Evolutionary conservation across 2,329 filamentous ascomycete species (phyloP).

Genomic region (Penicillium sp.): DNA sequence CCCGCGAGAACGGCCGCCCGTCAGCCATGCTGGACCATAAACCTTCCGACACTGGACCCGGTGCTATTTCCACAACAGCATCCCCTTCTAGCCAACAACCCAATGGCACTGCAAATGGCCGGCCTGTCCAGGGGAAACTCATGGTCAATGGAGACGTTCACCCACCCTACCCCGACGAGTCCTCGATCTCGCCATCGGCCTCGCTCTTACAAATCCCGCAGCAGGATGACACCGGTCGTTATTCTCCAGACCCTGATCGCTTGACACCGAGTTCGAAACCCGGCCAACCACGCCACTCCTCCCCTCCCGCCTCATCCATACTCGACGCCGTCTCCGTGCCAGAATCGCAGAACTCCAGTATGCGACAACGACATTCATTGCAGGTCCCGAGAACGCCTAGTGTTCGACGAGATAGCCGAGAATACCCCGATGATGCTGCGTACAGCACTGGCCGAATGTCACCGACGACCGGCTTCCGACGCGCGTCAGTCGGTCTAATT

Average conservation of each 20-base stretch:
- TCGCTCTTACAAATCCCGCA: slow-evolving; percentile 30
- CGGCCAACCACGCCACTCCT: slow-evolving; percentile 32
- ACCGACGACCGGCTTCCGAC: slow-evolving; percentile 56
- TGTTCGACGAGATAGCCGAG: slow-evolving; percentile 55
- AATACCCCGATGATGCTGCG: slow-evolving; percentile 58
- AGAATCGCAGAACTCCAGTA: slow-evolving; percentile 48
- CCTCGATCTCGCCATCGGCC: slow-evolving; percentile 22
- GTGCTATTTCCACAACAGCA: slow-evolving; percentile 20
- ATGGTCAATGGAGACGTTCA: slow-evolving; percentile 28
- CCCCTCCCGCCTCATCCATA: slow-evolving; percentile 48
- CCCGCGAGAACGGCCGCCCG: slow-evolving; percentile 24
- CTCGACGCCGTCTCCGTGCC: slow-evolving; percentile 47
- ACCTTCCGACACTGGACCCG: slow-evolving; percentile 24
- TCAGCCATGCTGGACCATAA: slow-evolving; percentile 26
- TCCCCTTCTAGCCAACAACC: slow-evolving; percentile 21
- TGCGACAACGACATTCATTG: slow-evolving; percentile 77
- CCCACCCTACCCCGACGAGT: slow-evolving; percentile 27
- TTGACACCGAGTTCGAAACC: slow-evolving; percentile 23
- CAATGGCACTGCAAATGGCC: slow-evolving; percentile 22
- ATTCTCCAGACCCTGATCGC: slow-evolving; percentile 26
- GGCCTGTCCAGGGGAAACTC: slow-evolving; percentile 23
- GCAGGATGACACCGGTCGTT: slow-evolving; percentile 26
- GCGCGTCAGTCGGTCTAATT: slow-evolving; percentile 73
- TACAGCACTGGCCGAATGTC: slow-evolving; percentile 71
- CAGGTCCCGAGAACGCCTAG: slow-evolving; percentile 67